Evolutionary conservation across 495 filamentous ascomycete genomes (phyloP), one percentile per base, ranked within the genome.

Genomic region (Collariella sp.): DNA sequence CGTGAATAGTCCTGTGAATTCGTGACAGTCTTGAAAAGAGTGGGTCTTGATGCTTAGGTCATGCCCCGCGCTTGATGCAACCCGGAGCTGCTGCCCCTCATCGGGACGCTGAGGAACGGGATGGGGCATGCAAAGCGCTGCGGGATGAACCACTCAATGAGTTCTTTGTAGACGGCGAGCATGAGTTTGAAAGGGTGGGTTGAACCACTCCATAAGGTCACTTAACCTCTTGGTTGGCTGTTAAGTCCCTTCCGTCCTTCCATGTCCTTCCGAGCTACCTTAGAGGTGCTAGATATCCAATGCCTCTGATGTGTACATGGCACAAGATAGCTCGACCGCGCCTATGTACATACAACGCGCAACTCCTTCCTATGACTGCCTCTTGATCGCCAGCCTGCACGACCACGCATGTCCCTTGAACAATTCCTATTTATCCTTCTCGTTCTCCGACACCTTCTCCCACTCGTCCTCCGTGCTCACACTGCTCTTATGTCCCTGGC

Each of bases 401-500:
- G 4, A 12, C 10, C n/a, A 38, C 5, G 41, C 10, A 16, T 20
- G 26, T 31, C 26, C 26, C 9, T 29, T 23, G 15, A 15, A 29
- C 46, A 31, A 26, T 29, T 0, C 33, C 38, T 59, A 74, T 60
- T 70, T 74, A 40, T 75, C 70, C 63, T 78, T 80, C 65, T 78
- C 76, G 52, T 75, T 77, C 68, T 81, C 77, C 7, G 75, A 78
- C 11, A 81, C 76, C 61, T 74, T 75, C 62, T 81, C 78, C 78
- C 78, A 81, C 64, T 81, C 78, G 47, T 81, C 78, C 61, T 81
- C 78, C 2, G 78, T 81, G 59, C 78, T 81, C 38, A 64, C 70
- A 49, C 73, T 69, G 35, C 72, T 75, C 62, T 69, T 73, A 2
- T 62, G 52, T 20, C 71, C 74, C 35, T 64, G 57, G 53, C 62